Percentiles rank a stretch among this genome's conserved stretches.
Conservation (phyloP, 768 basidiomycete genomes). For the Auricularia sp. region DNA sequence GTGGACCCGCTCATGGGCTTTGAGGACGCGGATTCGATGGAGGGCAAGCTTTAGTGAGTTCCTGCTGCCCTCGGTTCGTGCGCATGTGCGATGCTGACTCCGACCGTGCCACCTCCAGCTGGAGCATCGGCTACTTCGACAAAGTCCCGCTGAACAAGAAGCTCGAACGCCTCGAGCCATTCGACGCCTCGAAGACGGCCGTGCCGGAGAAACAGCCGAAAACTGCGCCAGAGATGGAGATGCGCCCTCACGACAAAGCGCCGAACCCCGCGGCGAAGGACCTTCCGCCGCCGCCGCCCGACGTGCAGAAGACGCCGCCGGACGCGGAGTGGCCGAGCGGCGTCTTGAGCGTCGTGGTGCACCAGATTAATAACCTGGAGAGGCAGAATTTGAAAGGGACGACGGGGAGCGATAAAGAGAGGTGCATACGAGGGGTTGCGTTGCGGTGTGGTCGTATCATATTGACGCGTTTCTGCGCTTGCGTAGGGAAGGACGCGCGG, state of each 20-base stretch:
- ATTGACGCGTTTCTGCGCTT: constrained; percentile 12
- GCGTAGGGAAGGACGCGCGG: constrained; percentile 38
- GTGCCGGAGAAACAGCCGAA: neutral
- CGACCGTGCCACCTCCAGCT: constrained; percentile 20
- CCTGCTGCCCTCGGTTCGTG: constrained; percentile 6
- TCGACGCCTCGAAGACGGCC: constrained; percentile 9
- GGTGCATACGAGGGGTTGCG: too few relatives aligned
- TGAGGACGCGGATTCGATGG: constrained; percentile 40
- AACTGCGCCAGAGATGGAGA: constrained; percentile 18
- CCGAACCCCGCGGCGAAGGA: constrained; percentile 28
- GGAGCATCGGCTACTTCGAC: constrained; percentile 41
- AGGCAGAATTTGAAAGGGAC: constrained; percentile 41
- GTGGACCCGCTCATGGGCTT: constrained; percentile 43
- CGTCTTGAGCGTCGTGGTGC: constrained; percentile 52
- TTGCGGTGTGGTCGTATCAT: too few relatives aligned
- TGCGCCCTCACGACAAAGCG: constrained; percentile 25
- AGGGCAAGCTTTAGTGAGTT: constrained; percentile 21
- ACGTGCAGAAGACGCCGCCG: constrained; percentile 42
- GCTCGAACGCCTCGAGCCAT: constrained; percentile 25
- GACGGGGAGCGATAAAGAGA: constrained; percentile 9
- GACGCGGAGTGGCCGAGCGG: constrained; percentile 55
- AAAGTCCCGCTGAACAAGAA: constrained; percentile 42
- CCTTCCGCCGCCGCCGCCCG: constrained; percentile 23
- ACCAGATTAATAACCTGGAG: constrained; percentile 55
- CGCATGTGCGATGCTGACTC: neutral